Evolutionary conservation across 257 asterid species (phyloP), one percentile per base, ranked within the genome.

Genomic region (Primulina eburnea): DNA sequence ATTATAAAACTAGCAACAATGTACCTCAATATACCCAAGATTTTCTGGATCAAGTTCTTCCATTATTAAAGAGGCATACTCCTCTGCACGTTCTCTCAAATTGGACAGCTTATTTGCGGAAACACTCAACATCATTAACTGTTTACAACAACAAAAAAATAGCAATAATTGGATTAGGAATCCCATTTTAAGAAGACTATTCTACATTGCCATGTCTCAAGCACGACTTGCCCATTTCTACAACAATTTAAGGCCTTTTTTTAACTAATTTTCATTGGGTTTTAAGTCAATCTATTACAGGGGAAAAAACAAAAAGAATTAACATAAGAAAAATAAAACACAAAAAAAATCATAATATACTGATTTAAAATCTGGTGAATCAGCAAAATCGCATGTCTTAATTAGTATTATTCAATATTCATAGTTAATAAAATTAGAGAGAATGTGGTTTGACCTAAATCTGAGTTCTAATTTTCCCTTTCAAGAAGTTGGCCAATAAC

Each of bases 91-190:
- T 87, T 90, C 95, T 81, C 87, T 88, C 81, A 90, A 76, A 78
- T 83, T 79, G 43, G 94, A 89, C 87, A 92, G 75, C 81, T 92
- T 92, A 85, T 92, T 92, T 56, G 98, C 96, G 2, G 96, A 89
- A 62, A 95, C 98, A 78, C 98, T 92, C 83, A 92, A 72, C 95
- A 88, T 78, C 70, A 92, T 88, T 76, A 92, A 89, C 98, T 92
- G 95, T 58, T 78, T 10, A 11, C 58, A 68, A 74, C 58, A 68
- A 72, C 30, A 35, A 43, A 38, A 28, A 30, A 64, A 40, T 2
- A 18, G 12, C 6, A 73, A 38, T 60, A 62, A 63, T 57, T 56
- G 40, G 24, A 70, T 76, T 68, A 72, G 47, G 37, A 74, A 67
- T 62, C 32, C 38, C 37, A n/a, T 60, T 8, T 38, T 33, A 52